These are phyloP conservation scores for Henckelia pumila DNA, from an alignment of 257 asterid genomes.

Conservation along the genomic window DNA sequence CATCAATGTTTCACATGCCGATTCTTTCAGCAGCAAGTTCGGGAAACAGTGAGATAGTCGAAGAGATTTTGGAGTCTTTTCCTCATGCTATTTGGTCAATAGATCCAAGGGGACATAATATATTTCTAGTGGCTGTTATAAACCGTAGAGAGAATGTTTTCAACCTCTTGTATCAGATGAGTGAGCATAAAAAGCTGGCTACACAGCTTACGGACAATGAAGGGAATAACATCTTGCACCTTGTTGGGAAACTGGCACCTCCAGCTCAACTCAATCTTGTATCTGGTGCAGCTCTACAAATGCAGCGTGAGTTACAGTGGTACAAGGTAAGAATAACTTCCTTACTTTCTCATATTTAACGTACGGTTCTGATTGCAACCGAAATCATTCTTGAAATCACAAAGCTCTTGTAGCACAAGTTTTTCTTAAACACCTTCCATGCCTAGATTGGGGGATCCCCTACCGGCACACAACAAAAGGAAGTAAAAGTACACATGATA, in stretches of 20 bases:
- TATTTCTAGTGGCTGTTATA: constrained; percentile 38
- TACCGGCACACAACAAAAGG: background rate
- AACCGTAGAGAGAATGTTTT: constrained; percentile 40
- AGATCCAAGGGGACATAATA: constrained; percentile 28
- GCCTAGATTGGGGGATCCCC: background rate
- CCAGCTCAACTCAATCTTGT: constrained; percentile 29
- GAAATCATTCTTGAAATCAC: background rate
- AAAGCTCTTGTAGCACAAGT: background rate
- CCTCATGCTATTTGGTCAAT: constrained; percentile 43
- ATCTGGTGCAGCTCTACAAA: constrained; percentile 43
- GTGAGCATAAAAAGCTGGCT: constrained; percentile 31
- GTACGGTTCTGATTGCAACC: background rate
- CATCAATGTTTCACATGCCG: constrained; percentile 33
- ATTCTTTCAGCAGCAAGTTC: constrained; percentile 33
- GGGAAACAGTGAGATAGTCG: constrained; percentile 41
- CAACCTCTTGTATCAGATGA: constrained; percentile 39
- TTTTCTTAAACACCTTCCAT: background rate
- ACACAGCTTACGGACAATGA: constrained; percentile 27
- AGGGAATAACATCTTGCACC: constrained; percentile 36
- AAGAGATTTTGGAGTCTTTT: constrained; percentile 41
- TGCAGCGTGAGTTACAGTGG: constrained; percentile 49
- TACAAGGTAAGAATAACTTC: constrained; percentile 29
- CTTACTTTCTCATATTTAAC: background rate
- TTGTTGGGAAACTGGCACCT: constrained; percentile 38
- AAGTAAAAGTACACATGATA: too few species aligned